A percentile compares a stretch with the other conserved stretches of the same genome.
Evolutionary conservation across 441 rosid genomes (phyloP).

Genomic region (Sinapis alba): DNA sequence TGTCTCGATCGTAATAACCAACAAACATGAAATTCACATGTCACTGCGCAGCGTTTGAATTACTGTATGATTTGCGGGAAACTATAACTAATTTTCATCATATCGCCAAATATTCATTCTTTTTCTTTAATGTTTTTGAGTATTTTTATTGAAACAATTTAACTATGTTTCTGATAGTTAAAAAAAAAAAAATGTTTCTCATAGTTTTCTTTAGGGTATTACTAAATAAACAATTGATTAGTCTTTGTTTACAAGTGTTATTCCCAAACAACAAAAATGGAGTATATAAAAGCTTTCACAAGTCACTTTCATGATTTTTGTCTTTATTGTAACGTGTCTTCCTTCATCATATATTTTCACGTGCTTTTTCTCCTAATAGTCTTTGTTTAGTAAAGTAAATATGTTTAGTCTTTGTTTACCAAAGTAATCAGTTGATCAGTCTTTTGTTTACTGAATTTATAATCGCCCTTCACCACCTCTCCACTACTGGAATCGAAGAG

Average conservation of each 20-base stretch:
- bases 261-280: background rate
- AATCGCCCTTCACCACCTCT: background rate
- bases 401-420: background rate
- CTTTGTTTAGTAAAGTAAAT: background rate
- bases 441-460: background rate
- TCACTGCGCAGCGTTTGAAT: background rate
- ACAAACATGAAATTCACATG: background rate
- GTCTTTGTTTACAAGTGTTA: background rate
- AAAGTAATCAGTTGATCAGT: background rate
- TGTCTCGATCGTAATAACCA: background rate
- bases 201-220: background rate
- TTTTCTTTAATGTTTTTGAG: background rate
- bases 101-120: no score
- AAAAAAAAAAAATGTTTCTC: no score
- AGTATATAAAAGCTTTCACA: background rate
- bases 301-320: background rate
- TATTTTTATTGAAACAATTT: no score
- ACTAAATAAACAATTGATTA: background rate
- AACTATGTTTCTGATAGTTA: no score
- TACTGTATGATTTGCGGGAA: background rate
- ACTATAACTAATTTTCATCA: background rate
- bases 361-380: background rate
- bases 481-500: background rate
- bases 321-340: background rate
- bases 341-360: background rate